phyloP scores from a whole-genome alignment of 768 basidiomycete genomes.

The Gloeostereum incarnatum region DNA sequence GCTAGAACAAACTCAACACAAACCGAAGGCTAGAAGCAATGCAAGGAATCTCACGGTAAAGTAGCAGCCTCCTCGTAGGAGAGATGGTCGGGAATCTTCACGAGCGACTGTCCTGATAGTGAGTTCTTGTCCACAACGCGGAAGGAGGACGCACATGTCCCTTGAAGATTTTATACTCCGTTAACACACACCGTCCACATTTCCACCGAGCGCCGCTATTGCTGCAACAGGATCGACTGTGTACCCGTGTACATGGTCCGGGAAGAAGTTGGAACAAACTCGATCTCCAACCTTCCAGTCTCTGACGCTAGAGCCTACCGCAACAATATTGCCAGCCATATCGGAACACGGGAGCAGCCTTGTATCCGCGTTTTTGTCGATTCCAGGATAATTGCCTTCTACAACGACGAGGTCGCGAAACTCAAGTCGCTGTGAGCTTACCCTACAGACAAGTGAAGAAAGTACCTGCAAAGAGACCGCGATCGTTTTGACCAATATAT shows the following conservation, averaged over 20 bases:
- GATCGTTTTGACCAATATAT: too few relatives aligned
- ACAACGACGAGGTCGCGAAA: too few relatives aligned
- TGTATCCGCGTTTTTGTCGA: too few relatives aligned
- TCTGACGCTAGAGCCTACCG: conserved; percentile 31
- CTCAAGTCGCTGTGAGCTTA: too few relatives aligned
- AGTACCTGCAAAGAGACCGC: too few relatives aligned
- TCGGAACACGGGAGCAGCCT: conserved; percentile 45
- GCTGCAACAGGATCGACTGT: conserved; percentile 26
- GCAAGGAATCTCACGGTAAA: conserved; percentile 31
- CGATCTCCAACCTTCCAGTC: conserved; percentile 48
- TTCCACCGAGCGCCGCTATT: conserved; percentile 35
- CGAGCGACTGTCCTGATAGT: conserved; percentile 28
- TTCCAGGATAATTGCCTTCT: too few relatives aligned
- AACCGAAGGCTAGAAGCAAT: conserved; percentile 18
- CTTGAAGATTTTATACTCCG: conserved; percentile 43
- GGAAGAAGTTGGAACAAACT: conserved; percentile 42
- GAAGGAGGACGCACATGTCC: conserved; percentile 24
- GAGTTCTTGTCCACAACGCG: neutral
- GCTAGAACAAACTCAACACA: conserved; percentile 14
- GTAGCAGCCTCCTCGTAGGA: conserved; percentile 59
- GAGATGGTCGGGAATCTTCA: conserved; percentile 45
- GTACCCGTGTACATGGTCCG: conserved; percentile 38
- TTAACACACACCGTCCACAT: conserved; percentile 41
- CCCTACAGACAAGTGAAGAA: too few relatives aligned
- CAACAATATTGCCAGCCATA: conserved; percentile 47